Conservation (phyloP, 345 rosid species). For the Isatis tinctoria region DNA sequence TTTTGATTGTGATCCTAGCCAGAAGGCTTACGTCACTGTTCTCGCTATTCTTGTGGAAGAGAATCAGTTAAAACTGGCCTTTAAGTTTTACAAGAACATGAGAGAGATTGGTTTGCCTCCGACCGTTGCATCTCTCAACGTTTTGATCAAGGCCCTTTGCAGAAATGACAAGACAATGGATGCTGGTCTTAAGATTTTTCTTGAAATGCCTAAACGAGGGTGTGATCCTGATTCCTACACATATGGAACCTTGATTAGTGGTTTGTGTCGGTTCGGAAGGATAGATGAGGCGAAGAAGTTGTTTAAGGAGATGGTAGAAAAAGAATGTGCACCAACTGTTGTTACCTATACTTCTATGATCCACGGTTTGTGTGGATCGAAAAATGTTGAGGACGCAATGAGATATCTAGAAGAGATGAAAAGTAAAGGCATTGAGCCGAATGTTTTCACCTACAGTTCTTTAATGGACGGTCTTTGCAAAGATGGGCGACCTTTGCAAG, state of each 20-base stretch:
- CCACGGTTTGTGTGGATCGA: constrained; percentile 64
- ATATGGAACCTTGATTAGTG: constrained; percentile 85
- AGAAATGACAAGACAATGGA: constrained; percentile 57
- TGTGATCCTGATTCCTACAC: constrained; percentile 79
- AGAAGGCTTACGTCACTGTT: constrained; percentile 52
- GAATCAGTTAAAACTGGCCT: constrained; percentile 58
- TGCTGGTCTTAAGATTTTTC: constrained; percentile 71
- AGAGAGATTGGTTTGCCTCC: constrained; percentile 56
- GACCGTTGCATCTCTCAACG: constrained; percentile 64
- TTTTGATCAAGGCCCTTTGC: constrained; percentile 84
- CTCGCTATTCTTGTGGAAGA: constrained; percentile 75
- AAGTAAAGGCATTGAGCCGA: constrained; percentile 62
- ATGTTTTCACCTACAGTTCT: constrained; percentile 79
- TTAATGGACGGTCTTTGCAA: constrained; percentile 89
- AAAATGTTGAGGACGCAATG: constrained; percentile 54
- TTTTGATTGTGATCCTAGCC: constrained; percentile 52
- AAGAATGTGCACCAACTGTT: constrained; percentile 70
- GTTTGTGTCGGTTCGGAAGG: constrained; percentile 65
- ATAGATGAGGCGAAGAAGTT: constrained; percentile 62
- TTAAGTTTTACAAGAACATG: constrained; percentile 71
- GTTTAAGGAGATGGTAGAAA: constrained; percentile 69
- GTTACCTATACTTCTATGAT: constrained; percentile 78
- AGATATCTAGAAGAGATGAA: constrained; percentile 70
- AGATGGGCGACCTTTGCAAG: constrained; percentile 51
- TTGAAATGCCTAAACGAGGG: constrained; percentile 71